phyloP scores from a whole-genome alignment of 2,329 filamentous ascomycete species.

The Remersonia thermophila region DNA sequence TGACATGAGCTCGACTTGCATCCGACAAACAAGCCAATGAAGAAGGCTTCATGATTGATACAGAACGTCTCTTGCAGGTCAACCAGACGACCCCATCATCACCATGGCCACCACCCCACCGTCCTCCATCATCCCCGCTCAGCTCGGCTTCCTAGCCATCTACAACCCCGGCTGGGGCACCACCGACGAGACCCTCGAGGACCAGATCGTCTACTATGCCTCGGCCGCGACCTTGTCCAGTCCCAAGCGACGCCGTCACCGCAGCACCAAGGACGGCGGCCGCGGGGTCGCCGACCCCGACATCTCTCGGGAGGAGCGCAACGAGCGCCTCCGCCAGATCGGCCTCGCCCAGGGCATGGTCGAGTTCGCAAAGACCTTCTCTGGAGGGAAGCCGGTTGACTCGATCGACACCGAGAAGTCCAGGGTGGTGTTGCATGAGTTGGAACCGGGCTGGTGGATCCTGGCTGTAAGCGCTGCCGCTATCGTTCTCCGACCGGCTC shows the following conservation, averaged over 20 bases:
- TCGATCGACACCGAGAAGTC: slow-evolving; percentile 84
- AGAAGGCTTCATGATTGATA: too few relatives aligned
- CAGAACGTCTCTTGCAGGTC: too few relatives aligned
- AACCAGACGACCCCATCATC: too few relatives aligned
- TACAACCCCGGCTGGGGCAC: slow-evolving; percentile 62
- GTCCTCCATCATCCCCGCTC: slow-evolving; percentile 53
- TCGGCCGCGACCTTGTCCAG: slow-evolving; percentile 39
- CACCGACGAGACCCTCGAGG: slow-evolving; percentile 56
- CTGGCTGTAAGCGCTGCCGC: slow-evolving; percentile 55
- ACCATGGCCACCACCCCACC: slow-evolving; percentile 4
- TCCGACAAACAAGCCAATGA: too few relatives aligned
- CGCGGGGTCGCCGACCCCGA: slow-evolving; percentile 23
- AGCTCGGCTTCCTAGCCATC: slow-evolving; percentile 82
- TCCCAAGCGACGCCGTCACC: slow-evolving; percentile 29
- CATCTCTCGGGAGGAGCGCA: slow-evolving; percentile 53
- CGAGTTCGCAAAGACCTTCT: slow-evolving; percentile 81
- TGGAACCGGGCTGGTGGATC: slow-evolving; percentile 93
- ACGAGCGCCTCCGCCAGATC: slow-evolving; percentile 83
- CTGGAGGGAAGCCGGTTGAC: slow-evolving; percentile 63
- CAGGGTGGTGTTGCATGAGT: slow-evolving; percentile 70
- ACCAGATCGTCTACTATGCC: slow-evolving; percentile 91
- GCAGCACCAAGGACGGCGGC: slow-evolving; percentile 23
- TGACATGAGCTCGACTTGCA: too few relatives aligned
- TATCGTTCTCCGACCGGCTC: too few relatives aligned
- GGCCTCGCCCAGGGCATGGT: slow-evolving; percentile 95